Conservation (phyloP, 768 basidiomycete species). For the Gelatoporia subvermispora region DNA sequence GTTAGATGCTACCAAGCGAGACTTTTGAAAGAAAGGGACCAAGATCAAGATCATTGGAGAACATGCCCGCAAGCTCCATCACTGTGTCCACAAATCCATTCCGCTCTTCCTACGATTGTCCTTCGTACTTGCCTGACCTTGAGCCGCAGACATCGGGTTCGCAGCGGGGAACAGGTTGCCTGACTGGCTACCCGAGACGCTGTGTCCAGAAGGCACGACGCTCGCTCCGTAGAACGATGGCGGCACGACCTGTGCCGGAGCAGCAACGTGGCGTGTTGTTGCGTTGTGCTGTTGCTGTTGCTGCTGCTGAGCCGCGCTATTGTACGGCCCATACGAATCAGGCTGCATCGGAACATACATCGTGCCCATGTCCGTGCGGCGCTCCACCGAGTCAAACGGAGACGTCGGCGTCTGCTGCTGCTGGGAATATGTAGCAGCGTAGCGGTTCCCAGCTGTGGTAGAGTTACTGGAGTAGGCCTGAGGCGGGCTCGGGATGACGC, state of each 20-base stretch:
- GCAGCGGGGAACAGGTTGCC: constrained; percentile 31
- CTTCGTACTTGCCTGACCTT: constrained; percentile 42
- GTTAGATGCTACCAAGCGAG: background rate
- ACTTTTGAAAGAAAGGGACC: background rate
- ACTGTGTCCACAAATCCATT: constrained; percentile 76
- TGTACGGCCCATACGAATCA: constrained; percentile 65
- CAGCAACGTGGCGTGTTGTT: constrained; percentile 41
- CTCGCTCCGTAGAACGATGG: constrained; percentile 69
- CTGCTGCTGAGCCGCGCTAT: constrained; percentile 29
- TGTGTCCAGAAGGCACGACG: constrained; percentile 45
- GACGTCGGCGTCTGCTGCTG: constrained; percentile 31
- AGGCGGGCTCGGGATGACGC: constrained; percentile 69
- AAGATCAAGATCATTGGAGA: background rate
- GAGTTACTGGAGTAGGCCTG: constrained; percentile 59
- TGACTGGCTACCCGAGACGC: constrained; percentile 21
- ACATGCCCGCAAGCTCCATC: constrained; percentile 19
- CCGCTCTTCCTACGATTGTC: constrained; percentile 57
- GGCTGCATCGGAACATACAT: constrained; percentile 83
- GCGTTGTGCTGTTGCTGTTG: constrained; percentile 24
- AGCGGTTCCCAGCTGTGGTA: constrained; percentile 55
- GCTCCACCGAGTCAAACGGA: constrained; percentile 51
- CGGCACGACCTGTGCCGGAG: constrained; percentile 47
- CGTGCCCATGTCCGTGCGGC: constrained; percentile 59
- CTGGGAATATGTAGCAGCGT: constrained; percentile 49
- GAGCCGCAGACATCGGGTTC: constrained; percentile 16